Conservation (phyloP, 768 basidiomycete species). For the Mycena polygramma region DNA sequence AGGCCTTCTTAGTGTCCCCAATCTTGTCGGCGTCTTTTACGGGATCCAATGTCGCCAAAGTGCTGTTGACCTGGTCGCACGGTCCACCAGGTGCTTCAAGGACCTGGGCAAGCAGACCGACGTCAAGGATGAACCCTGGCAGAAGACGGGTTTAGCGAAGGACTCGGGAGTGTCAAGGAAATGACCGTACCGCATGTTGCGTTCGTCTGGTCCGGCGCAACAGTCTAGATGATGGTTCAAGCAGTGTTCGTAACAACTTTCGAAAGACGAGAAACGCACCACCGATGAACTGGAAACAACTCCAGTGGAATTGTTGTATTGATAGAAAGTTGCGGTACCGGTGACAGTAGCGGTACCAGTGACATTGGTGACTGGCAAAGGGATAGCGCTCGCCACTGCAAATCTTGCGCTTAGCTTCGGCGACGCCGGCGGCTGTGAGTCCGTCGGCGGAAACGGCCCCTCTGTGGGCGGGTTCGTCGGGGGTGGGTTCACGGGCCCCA, state of each 20-base stretch:
- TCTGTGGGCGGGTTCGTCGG: too few species aligned
- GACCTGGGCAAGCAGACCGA: neutral
- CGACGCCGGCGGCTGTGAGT: too few species aligned
- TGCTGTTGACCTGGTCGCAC: neutral
- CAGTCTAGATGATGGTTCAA: neutral
- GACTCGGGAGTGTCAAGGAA: neutral
- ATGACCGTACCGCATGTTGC: neutral
- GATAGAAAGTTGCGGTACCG: neutral
- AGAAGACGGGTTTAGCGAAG: neutral
- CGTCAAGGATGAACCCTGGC: neutral
- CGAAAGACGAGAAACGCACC: neutral
- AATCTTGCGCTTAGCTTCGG: too few species aligned
- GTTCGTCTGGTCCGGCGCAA: neutral
- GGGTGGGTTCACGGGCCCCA: neutral
- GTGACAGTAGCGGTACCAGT: too few species aligned
- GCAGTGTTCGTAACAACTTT: neutral
- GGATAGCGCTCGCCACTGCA: too few species aligned
- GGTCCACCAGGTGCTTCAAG: neutral
- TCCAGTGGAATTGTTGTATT: neutral
- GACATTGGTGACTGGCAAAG: too few species aligned
- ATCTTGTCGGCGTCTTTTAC: neutral
- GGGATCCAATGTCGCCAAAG: neutral
- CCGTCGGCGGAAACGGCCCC: too few species aligned
- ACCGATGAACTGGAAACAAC: neutral
- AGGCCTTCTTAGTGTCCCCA: neutral